These are phyloP conservation scores for Helotiales sp. DNA, from an alignment of 2,329 filamentous ascomycete species.

Conservation along the genomic window DNA sequence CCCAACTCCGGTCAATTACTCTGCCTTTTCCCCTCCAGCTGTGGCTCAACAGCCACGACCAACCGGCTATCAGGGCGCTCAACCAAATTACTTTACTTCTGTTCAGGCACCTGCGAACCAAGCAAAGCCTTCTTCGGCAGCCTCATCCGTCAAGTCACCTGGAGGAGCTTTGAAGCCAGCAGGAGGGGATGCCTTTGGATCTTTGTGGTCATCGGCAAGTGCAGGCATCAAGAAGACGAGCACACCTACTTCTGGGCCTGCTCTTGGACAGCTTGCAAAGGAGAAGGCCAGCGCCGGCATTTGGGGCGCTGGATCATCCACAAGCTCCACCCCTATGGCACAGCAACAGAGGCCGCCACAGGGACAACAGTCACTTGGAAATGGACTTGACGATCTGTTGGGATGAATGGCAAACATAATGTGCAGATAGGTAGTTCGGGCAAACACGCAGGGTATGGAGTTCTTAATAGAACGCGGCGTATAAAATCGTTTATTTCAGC, in stretches of 20 bases:
- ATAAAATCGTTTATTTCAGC: constrained; percentile 19
- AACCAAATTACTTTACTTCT: constrained; percentile 95
- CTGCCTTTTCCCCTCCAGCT: constrained; percentile 56
- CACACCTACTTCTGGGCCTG: constrained; percentile 66
- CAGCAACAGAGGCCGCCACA: constrained; percentile 23
- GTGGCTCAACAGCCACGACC: constrained; percentile 44
- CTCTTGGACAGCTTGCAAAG: constrained; percentile 93
- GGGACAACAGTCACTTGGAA: constrained; percentile 36
- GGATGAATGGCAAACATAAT: constrained; percentile 34
- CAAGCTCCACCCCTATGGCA: constrained; percentile 18
- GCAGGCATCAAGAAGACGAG: constrained; percentile 72
- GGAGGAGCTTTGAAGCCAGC: constrained; percentile 52
- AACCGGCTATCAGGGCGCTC: constrained; percentile 69
- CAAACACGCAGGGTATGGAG: constrained; percentile 6
- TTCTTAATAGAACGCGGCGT: constrained; percentile 21
- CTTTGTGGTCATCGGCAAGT: constrained; percentile 72
- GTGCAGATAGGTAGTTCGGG: neutral
- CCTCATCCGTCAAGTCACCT: constrained; percentile 43
- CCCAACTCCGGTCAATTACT: constrained; percentile 61
- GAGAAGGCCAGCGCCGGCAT: constrained; percentile 94
- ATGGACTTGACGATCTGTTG: constrained; percentile 45
- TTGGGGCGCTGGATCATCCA: constrained; percentile 71
- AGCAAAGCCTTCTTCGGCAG: constrained; percentile 31
- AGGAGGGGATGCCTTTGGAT: constrained; percentile 85
- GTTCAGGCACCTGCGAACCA: constrained; percentile 52